Base-by-base conservation (phyloP, 2,329 filamentous ascomycete species). In the Graphilbum sp. region DNA sequence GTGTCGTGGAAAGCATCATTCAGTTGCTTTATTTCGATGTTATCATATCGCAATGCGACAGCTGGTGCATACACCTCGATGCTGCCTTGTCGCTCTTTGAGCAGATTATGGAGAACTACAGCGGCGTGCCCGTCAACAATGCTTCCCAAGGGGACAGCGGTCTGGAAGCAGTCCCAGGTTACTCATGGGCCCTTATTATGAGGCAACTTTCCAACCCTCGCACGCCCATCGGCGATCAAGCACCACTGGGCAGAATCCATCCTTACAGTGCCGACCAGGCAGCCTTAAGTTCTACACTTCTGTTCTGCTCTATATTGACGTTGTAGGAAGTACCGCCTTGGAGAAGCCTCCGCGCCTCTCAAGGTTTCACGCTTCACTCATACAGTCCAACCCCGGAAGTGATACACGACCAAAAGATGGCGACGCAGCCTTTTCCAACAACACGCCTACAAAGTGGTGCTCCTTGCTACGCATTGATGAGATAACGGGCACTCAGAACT, bases 401-500 rank as follows among this genome's bases (percentile, higher is more conserved):
- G n/a, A 17, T 8, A 19, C 21, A 15, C 23, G 12, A 25, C 7
- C 23, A 12, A 12, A 25, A 25, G 12, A 25, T 12, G 23, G 12
- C 12, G 23, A 25, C 7, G 12, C 8, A 21, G 32, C 29, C 13
- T 12, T 29, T 9, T 2, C 25, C 18, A 17, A 13, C 9, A n/a
- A 17, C 30, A n/a, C 7, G 7, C 10, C 27, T 30, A n/a, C 9
- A 30, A 13, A n/a, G n/a, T n/a, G 9, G 27, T 8, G 27, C 15
- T 13, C 5, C 1, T 51, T 66, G 30, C 46, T 58, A 39, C 55
- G 57, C 36, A 56, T 75, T 39, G 62, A 67, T 35, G 61, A 66
- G 24, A 64, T 71, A 35, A 52, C 69, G 31, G 72, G 73, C 2
- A 60, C 70, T 42, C 56, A 69, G 33, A 76, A 75, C 50, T 72